These are phyloP conservation scores for Aquilaria yunnanensis DNA, from an alignment of 345 rosid species.

Conservation along the genomic window DNA sequence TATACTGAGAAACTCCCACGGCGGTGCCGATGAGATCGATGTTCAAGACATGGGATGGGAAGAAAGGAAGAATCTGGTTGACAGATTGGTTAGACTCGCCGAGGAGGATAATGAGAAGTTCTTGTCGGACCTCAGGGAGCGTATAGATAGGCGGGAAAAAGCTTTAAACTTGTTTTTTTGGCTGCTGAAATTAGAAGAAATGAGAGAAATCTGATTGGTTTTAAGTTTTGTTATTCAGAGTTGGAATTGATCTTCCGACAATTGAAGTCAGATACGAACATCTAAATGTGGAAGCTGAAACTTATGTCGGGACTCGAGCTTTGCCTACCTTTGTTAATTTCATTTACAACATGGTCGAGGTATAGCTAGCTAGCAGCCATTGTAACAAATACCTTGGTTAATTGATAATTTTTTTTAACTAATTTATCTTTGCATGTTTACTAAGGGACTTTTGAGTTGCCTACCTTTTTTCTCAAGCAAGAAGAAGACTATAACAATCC, in stretches of 20 bases:
- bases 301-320: slow-evolving; percentile 22
- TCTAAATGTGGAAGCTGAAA: slow-evolving; percentile 27
- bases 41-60: slow-evolving; percentile 17
- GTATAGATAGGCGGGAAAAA: slow-evolving; percentile 28
- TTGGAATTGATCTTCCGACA: slow-evolving; percentile 31
- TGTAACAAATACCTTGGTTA: no score
- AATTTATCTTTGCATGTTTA: background rate
- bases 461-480: slow-evolving; percentile 25
- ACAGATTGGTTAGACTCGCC: slow-evolving; percentile 16
- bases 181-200: background rate
- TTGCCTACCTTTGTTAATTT: slow-evolving; percentile 33
- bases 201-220: background rate
- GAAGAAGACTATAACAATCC: slow-evolving; percentile 37
- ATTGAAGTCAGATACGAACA: slow-evolving; percentile 40
- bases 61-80: slow-evolving; percentile 29
- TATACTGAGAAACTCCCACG: slow-evolving; percentile 16
- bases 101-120: slow-evolving; percentile 34
- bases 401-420: background rate
- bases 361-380: background rate
- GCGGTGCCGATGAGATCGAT: slow-evolving; percentile 28
- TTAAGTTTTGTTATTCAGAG: slow-evolving; percentile 17
- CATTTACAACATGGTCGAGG: slow-evolving; percentile 20
- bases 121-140: slow-evolving; percentile 25
- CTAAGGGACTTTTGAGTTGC: slow-evolving; percentile 21
- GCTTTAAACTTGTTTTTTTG: no score